Percentiles rank a stretch among this genome's conserved stretches.
phyloP scores from a whole-genome alignment of 2,329 filamentous ascomycete species.

The Sarocladium brachiariae region DNA sequence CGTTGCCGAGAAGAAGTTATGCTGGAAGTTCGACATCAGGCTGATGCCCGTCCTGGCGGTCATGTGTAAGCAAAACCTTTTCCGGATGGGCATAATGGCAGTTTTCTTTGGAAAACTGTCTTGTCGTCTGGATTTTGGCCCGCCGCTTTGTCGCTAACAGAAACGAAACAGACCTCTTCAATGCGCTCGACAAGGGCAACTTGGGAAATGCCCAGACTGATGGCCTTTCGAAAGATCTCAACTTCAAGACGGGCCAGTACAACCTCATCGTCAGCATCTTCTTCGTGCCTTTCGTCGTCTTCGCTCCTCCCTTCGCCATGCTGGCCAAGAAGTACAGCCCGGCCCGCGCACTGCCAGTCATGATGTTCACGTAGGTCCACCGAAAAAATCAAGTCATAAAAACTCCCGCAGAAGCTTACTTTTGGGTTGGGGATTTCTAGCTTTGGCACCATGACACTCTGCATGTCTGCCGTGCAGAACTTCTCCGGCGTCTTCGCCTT shows the following conservation, averaged over 20 bases:
- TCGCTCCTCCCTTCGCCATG: constrained; percentile 52
- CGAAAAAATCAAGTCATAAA: no score
- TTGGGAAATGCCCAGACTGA: constrained; percentile 50
- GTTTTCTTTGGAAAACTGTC: no score
- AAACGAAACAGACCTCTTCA: constrained; percentile 37
- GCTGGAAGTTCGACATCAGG: constrained; percentile 48
- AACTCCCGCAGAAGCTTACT: no score
- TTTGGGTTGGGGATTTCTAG: no score
- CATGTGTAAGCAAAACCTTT: constrained; percentile 39
- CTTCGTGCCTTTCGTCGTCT: constrained; percentile 69
- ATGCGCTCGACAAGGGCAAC: constrained; percentile 37
- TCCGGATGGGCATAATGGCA: no score
- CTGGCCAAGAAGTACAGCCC: constrained; percentile 66
- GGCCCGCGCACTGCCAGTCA: constrained; percentile 56
- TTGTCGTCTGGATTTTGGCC: no score
- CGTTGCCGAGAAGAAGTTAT: constrained; percentile 42
- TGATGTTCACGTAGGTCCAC: constrained; percentile 56
- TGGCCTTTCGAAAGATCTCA: constrained; percentile 33
- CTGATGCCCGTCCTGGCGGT: constrained; percentile 46
- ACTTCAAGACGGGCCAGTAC: constrained; percentile 57
- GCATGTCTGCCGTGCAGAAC: constrained; percentile 43
- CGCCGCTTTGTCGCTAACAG: not conserved
- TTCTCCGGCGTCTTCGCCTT: constrained; percentile 45
- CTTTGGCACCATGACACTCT: constrained; percentile 62
- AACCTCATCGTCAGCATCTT: constrained; percentile 67